phyloP scores from a whole-genome alignment of 805 yeast genomes.

The Clavispora santaluciae region DNA sequence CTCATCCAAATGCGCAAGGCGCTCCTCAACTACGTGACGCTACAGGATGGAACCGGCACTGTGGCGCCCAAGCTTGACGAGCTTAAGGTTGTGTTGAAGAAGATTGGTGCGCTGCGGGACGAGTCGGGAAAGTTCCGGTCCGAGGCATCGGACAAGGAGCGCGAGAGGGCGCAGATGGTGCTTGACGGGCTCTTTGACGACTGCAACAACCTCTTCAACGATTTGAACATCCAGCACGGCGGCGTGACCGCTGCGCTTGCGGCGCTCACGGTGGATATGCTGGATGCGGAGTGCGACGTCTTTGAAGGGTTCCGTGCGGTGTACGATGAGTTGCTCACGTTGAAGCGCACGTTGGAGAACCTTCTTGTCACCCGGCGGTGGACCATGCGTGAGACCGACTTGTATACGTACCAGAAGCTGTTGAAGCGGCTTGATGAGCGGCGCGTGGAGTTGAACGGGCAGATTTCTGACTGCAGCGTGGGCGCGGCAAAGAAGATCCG shows the following conservation, averaged over 20 bases:
- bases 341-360: conserved; percentile 74
- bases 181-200: conserved; percentile 78
- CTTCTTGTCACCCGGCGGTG: conserved; percentile 89
- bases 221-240: conserved; percentile 48
- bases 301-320: conserved; percentile 38
- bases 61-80: conserved; percentile 11
- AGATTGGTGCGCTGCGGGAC: conserved; percentile 41
- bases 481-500: conserved; percentile 18
- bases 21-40: conserved; percentile 34
- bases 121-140: conserved; percentile 48
- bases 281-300: conserved; percentile 32
- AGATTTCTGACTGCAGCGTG: conserved; percentile 12
- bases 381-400: conserved; percentile 95
- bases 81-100: conserved; percentile 22
- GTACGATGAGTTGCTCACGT: conserved; percentile 57
- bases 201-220: conserved; percentile 69
- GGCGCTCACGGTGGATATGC: conserved; percentile 20
- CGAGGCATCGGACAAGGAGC: conserved; percentile 17
- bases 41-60: neutral
- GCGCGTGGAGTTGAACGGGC: conserved; percentile 42
- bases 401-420: conserved; percentile 74
- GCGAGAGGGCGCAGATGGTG: conserved; percentile 38
- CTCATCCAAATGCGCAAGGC: conserved; percentile 62
- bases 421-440: conserved; percentile 70
- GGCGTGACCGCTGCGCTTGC: conserved; percentile 21